phyloP scores from a whole-genome alignment of 495 filamentous ascomycete species.

The Neurospora tetrasperma region DNA sequence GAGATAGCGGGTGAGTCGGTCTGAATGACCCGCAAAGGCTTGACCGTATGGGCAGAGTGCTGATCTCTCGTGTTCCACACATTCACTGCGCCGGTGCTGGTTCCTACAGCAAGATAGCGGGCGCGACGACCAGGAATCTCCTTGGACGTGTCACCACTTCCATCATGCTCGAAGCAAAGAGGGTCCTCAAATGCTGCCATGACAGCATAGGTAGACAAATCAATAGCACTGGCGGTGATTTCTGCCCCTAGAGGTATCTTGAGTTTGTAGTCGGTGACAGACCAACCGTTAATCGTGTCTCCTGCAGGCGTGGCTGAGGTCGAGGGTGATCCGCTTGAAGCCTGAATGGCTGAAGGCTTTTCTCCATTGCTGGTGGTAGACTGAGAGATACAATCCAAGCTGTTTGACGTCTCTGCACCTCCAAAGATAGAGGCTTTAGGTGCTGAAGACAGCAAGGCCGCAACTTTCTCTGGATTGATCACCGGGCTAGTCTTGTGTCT shows the following conservation, averaged over 20 bases:
- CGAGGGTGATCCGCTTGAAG: neutral
- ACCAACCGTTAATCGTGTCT: constrained; percentile 18
- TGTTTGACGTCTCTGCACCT: neutral
- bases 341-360: neutral
- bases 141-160: constrained; percentile 11
- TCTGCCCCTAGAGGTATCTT: constrained; percentile 21
- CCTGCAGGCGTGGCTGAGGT: neutral
- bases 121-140: constrained; percentile 76
- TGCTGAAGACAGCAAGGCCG: neutral
- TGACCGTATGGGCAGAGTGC: constrained; percentile 37
- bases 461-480: neutral
- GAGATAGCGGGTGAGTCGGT: constrained; percentile 88
- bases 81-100: constrained; percentile 62
- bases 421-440: constrained; percentile 14
- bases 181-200: constrained; percentile 70
- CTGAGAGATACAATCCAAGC: neutral
- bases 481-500: constrained; percentile 5
- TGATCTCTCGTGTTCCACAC: constrained; percentile 74
- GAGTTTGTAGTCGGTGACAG: constrained; percentile 19
- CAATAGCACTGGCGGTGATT: constrained; percentile 66
- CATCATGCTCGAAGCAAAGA: constrained; percentile 23
- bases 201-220: constrained; percentile 61
- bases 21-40: constrained; percentile 69
- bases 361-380: neutral
- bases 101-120: constrained; percentile 73